Base-by-base conservation (phyloP, 805 yeast genomes). In the Hanseniaspora hatyaiensis region DNA sequence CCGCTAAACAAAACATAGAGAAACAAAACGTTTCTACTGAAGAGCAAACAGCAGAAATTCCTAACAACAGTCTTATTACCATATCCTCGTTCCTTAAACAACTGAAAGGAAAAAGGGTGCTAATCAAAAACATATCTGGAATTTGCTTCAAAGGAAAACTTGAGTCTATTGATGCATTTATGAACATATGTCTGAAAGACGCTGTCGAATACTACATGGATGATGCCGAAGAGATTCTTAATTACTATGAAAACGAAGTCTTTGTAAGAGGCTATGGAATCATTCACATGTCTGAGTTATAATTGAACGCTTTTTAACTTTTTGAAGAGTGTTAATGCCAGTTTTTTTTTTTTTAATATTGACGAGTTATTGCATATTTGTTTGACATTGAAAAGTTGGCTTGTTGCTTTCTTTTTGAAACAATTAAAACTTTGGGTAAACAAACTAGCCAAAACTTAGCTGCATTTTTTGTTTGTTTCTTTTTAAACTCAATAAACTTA, bases 91-190 rank as follows among this genome's bases (percentile, higher is more conserved):
- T 92, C 59, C 71, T 92, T 30, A 70, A 84, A 24, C 80, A 78
- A 40, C 80, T 92, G 50, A 79, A 82, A 22, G 94, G 95, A 40
- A 73, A 80, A 43, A 67, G 75, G 15, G 96, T 92, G 19, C 67
- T 80, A 33, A 96, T 92, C 24, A 86, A 83, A 62, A 74, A 88
- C 47, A 76, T 81, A 60, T 83, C 92, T 30, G 97, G 96, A 12
- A 78, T 88, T 52, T 84, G 84, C 51, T 92, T 86, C 64, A 74
- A 71, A 39, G 94, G 89, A 53, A 65, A 57, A 42, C 71, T 84
- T 53, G 89, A 84, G 56, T 84, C 96, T 34, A 88, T 92, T 50
- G 98, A 92, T 61, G 97, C 97, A 8, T 92, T 80, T 68, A 87
- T 92, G 96, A 92, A 92, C 65, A 81, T 92, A 41, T 94, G 89